Base-by-base conservation (phyloP, 306 rosid genomes). In the Elaeagnus macrophylla region DNA sequence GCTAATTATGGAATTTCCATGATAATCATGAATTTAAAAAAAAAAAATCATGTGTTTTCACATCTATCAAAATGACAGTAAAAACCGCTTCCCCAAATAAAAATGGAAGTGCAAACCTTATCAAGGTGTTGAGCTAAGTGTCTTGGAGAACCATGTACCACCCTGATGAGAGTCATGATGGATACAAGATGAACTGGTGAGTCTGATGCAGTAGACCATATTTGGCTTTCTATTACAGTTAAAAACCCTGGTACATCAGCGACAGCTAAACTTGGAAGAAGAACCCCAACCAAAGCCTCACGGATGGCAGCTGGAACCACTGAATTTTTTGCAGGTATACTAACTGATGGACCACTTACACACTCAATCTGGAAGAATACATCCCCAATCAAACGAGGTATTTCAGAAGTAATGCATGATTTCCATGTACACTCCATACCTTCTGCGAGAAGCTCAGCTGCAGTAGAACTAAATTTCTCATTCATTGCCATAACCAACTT, bases 141-240 rank as follows among this genome's bases (percentile, higher is more conserved):
- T 79, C 85, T 91, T 20, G 96, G 93, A 76, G 83, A 80, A 51
- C 85, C 75, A 67, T 83, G 97, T 73, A 84, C 81, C 67, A 82
- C 79, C 83, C 91, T 86, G 54, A 84, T 78, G 54, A 91, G 82
- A 53, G 97, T 91, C 89, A 78, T 73, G 60, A 91, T 81, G 53
- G 97, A 76, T 56, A 86, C 86, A 69, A 84, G 56, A 73, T 86
- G 96, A 60, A 91, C 93, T 12, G 97, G 88, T 57, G 97, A 91
- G 75, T 86, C 96, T 39, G 96, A 91, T 64, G 97, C 94, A 51
- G 97, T 91, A 61, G 97, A 91, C 97, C 97, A 91, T 57, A 91
- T 80, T 73, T 86, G 96, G 70, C 96, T 86, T 69, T 91, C 97
- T 54, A 86, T 69, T 61, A 82, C 75, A 41, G 78, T 65, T 64